Percentiles rank a stretch among this genome's conserved stretches.
Evolutionary conservation across 208 protist species (phyloP).

Genomic region (Crithidia thermophila): DNA sequence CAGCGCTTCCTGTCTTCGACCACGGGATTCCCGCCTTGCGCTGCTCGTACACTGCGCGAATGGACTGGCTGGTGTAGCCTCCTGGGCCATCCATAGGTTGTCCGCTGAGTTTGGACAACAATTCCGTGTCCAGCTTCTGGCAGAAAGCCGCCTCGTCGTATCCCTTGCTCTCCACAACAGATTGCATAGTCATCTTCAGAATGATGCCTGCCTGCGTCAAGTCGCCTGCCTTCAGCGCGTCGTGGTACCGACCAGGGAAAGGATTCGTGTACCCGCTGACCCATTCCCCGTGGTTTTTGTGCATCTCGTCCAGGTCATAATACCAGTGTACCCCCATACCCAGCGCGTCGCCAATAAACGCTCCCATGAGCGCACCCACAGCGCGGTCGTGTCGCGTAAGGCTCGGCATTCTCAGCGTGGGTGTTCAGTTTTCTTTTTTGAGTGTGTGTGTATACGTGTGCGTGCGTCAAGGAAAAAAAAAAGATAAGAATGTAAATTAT

Average conservation of each 20-base stretch:
- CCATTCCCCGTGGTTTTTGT: slow-evolving; percentile 26
- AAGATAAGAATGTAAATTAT: background rate
- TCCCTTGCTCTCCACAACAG: slow-evolving; percentile 22
- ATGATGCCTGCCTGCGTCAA: slow-evolving; percentile 37
- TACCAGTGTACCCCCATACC: slow-evolving; percentile 51
- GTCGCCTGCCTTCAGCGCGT: slow-evolving; percentile 37
- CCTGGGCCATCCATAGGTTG: slow-evolving; percentile 28
- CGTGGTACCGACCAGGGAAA: slow-evolving; percentile 37
- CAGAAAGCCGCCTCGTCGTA: slow-evolving; percentile 30
- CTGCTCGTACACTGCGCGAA: slow-evolving; percentile 29
- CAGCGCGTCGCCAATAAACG: slow-evolving; percentile 38
- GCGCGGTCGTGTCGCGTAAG: slow-evolving; percentile 20
- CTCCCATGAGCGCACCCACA: slow-evolving; percentile 33
- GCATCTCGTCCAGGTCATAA: slow-evolving; percentile 45
- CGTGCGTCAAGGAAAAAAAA: background rate
- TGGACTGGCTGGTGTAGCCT: slow-evolving; percentile 45
- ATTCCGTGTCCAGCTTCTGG: slow-evolving; percentile 28
- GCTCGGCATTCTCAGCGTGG: slow-evolving; percentile 3
- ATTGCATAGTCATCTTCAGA: slow-evolving; percentile 36
- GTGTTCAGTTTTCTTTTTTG: too few species aligned
- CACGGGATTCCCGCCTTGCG: slow-evolving; percentile 28
- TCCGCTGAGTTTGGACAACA: slow-evolving; percentile 30
- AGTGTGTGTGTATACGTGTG: too few species aligned
- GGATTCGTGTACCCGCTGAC: slow-evolving; percentile 35
- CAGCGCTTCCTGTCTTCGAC: slow-evolving; percentile 21